Evolutionary conservation across 1,284 basidiomycete genomes (phyloP), one percentile per base, ranked within the genome.

Genomic region (Rhodotorula sp.): DNA sequence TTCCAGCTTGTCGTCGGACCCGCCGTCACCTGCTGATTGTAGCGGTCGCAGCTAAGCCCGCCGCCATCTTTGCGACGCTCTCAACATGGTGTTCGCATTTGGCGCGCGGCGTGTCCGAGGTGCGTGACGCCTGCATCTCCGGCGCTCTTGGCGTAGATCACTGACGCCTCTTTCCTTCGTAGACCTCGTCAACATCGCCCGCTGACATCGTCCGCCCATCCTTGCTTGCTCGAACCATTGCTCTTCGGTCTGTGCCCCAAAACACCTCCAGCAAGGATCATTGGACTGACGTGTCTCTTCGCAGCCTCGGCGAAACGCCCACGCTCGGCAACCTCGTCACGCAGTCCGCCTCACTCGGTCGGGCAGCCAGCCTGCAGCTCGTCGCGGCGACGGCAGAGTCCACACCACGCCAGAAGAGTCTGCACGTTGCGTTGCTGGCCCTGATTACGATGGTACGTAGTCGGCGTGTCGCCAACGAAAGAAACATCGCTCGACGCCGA

Each of bases 121-220:
- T 64, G n/a, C 46, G 68, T 20, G 16, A 6, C 37, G 24, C 20
- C n/a, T 50, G 2, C 18, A 13, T 11, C 40, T 44, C 13, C n/a
- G n/a, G 11, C 24, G 4, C 7, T n/a, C 11, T 40, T 50, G 4
- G 34, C 34, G 26, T 13, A 24, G 2, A 52, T 11, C 22, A 20
- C 37, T 31, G 26, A 34, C 56, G 26, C 44, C 24, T 34, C 34
- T 34, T 18, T 37, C 57, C 0, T 8, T 34, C 16, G 20, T 51
- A 64, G 62, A 30, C 60, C 30, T 51, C 58, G 15, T 24, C 28
- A 0, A 34, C 52, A 20, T 60, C 64, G 11, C 37, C 64, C 4
- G 70, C 66, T n/a, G 73, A 74, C 13, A 44, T 74, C 44, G 67
- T 56, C 6, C 61, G 68, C 6, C 73, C 73, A 0, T 30, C 51